Evolutionary conservation across 352 stramenopile genomes (phyloP).

Genomic region (Phytophthora cajani): DNA sequence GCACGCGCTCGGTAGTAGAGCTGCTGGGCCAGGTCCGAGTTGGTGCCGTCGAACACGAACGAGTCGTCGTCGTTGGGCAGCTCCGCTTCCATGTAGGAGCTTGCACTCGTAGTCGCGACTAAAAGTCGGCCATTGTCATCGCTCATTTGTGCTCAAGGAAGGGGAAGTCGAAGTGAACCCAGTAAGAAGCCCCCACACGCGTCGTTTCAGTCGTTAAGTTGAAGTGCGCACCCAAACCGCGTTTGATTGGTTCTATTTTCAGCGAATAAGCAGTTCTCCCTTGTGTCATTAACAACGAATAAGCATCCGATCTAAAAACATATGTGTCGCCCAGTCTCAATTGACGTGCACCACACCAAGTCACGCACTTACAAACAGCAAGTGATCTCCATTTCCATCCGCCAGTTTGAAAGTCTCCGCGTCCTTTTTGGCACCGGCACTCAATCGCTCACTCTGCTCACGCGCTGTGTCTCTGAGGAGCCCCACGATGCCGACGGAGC

Average conservation of each 20-base stretch:
- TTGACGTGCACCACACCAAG: slow-evolving; percentile 20
- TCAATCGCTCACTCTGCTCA: not conserved
- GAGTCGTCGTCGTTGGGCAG: not conserved
- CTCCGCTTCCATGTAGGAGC: not conserved
- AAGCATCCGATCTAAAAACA: not conserved
- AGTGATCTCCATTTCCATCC: slow-evolving; percentile 10
- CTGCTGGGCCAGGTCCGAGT: slow-evolving; percentile 28
- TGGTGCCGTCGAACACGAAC: slow-evolving; percentile 27
- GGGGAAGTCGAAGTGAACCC: not conserved
- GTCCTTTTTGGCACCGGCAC: slow-evolving; percentile 21
- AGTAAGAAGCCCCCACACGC: too few relatives aligned
- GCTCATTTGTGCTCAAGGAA: not conserved
- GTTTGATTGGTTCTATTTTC: not conserved
- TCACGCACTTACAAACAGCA: not conserved
- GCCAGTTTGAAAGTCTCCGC: slow-evolving; percentile 24
- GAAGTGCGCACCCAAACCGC: not conserved
- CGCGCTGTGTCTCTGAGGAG: not conserved
- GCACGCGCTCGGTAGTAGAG: slow-evolving; percentile 15
- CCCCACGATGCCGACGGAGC: slow-evolving; percentile 52
- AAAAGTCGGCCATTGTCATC: not conserved
- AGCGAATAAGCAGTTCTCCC: not conserved
- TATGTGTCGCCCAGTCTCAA: slow-evolving; percentile 6
- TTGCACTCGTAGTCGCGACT: not conserved
- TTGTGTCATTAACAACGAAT: not conserved
- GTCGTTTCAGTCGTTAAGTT: not conserved